Evolutionary conservation across 1,284 basidiomycete genomes (phyloP), one percentile per base, ranked within the genome.

Genomic region (Xerocomus alliaceus): DNA sequence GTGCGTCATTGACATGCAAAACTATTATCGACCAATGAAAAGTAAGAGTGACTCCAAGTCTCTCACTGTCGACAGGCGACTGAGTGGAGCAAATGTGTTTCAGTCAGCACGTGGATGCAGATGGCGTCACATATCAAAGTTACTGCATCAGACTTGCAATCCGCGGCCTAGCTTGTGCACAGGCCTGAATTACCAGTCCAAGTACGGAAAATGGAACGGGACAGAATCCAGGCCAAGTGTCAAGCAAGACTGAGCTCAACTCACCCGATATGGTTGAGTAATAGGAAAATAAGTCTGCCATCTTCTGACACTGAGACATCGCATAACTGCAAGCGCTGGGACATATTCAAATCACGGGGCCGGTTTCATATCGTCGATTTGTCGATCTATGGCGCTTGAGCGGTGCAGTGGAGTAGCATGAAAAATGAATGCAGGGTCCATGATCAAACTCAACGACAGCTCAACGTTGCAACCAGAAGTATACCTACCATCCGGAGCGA

Each of bases 31-130:
- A 9, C 65, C 55, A 60, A 60, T 59, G 26, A 29, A 60, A 50
- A 31, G 29, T 6, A 46, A 52, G 35, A 22, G 24, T 9, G 51
- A 34, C n/a, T n/a, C 35, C 32, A 18, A 17, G 18, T 24, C 24
- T 54, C 66, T 39, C 53, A 62, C 50, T 28, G 35, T 44, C 44
- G 11, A 51, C 62, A 58, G 65, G 57, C 60, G 56, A 56, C 50
- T 22, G 37, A 54, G 70, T 70, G 67, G 70, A 72, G 70, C 29
- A 49, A 48, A 53, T 41, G 35, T 70, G 68, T 68, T 70, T 72
- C 68, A 56, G 49, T 22, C 34, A 39, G 56, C 65, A 62, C 47
- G 47, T 53, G 65, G 53, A 24, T 20, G 45, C n/a, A 29, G 24
- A 37, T 29, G 13, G n/a, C n/a, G n/a, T n/a, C n/a, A n/a, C n/a